A percentile compares a stretch with the other conserved stretches of the same genome.
Conservation (phyloP, 1,284 basidiomycete species). For the Trametes polyzona region DNA sequence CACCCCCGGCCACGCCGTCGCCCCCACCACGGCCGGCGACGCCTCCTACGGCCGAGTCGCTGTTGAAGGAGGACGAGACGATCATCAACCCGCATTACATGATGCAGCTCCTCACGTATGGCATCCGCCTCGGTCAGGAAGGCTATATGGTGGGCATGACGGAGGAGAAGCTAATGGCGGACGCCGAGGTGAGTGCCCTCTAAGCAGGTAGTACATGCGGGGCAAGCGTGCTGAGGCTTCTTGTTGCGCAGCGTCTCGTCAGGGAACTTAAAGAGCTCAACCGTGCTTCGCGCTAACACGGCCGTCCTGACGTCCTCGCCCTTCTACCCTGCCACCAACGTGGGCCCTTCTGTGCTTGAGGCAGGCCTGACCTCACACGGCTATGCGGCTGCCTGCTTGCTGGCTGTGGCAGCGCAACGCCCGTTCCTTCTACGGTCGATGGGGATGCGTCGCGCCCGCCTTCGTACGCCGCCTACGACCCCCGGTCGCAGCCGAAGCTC, state of each 20-base stretch:
- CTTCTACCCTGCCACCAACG: background rate
- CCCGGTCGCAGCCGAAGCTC: background rate
- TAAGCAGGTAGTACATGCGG: too few species aligned
- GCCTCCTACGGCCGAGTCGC: conserved; percentile 16
- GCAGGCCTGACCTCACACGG: too few species aligned
- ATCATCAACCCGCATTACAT: conserved; percentile 78
- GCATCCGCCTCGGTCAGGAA: conserved; percentile 56
- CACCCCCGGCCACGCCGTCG: conserved; percentile 22
- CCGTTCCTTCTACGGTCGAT: too few species aligned
- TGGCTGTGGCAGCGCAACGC: too few species aligned
- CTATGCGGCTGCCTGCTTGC: too few species aligned
- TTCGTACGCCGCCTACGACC: too few species aligned
- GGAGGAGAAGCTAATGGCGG: conserved; percentile 12
- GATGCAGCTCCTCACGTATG: conserved; percentile 69
- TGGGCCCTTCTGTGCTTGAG: background rate
- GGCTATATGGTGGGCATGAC: conserved; percentile 1
- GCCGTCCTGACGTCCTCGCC: background rate
- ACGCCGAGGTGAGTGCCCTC: conserved; percentile 26
- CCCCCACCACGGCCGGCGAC: conserved; percentile 36
- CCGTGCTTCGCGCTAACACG: background rate
- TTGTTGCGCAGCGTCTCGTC: conserved; percentile 14
- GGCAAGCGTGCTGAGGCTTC: background rate
- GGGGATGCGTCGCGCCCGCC: too few species aligned
- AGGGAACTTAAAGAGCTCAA: conserved; percentile 17
- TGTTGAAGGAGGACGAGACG: conserved; percentile 58